Evolutionary conservation across 2,329 filamentous ascomycete genomes (phyloP), one percentile per base, ranked within the genome.

Genomic region (Pseudonectria buxi): DNA sequence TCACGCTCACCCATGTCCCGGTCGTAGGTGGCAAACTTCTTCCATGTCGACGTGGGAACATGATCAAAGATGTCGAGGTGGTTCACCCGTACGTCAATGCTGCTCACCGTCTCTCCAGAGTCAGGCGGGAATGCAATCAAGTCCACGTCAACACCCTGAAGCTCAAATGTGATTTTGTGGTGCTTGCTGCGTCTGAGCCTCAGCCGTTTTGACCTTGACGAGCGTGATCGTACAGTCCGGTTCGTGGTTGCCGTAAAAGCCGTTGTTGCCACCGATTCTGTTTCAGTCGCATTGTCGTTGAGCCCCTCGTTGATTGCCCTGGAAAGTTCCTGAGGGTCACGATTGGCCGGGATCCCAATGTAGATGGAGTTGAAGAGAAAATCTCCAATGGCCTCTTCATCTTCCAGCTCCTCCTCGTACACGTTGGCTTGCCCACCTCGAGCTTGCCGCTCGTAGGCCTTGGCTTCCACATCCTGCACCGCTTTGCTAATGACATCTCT

Each of bases 311-410:
- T 95, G 61, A 98, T 95, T 26, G 84, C 85, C 30, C 78, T 76
- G 4, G 86, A 72, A 9, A 96, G 72, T 22, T 94, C 86, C 35
- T 77, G 77, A 5, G 88, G 87, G 49, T 96, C 90, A 39, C 83
- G 78, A 49, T 89, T 92, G 10, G 85, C 75, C 0, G 90, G 85
- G 13, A 98, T 85, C 11, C 86, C 88, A 50, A 98, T 95, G 65
- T 95, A 98, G 36, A 98, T 95, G 0, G 92, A 98, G 57, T 98
- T 96, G 72, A 98, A 98, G 12, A 98, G 70, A 49, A 94, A 94
- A 57, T 98, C 94, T 6, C 87, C 88, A 59, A 96, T 94, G 6
- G 84, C 85, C 10, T 80, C 86, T 59, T 89, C 85, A 28, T 89
- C 83, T 32, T 94, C 85, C 14, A 83, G 74, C 15, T 90, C 80